phyloP scores from a whole-genome alignment of 129 eudicot genomes.

The Centaurea solstitialis region DNA sequence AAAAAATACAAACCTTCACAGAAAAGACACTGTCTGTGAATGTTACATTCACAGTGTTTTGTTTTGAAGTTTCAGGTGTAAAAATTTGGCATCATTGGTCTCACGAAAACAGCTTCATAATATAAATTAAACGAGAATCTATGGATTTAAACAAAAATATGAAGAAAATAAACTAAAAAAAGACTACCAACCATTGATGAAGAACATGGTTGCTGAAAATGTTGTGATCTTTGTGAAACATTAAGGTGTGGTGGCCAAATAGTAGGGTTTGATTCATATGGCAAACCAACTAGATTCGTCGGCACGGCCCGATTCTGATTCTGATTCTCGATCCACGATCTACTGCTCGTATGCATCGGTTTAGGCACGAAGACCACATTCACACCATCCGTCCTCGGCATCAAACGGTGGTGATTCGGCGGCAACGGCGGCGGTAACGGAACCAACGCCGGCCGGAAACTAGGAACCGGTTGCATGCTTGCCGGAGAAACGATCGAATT shows the following conservation, averaged over 20 bases:
- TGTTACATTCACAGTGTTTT: too few relatives aligned
- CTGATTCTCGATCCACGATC: conserved; percentile 38
- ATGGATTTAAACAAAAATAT: background rate
- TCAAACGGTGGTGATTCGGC: conserved; percentile 31
- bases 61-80: too few relatives aligned
- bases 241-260: conserved; percentile 22
- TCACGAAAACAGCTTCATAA: background rate
- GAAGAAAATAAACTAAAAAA: background rate
- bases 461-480: conserved; percentile 22
- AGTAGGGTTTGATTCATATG: conserved; percentile 31
- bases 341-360: conserved; percentile 14
- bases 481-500: too few relatives aligned
- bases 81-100: too few relatives aligned
- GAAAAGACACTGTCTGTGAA: too few relatives aligned
- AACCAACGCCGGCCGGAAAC: conserved; percentile 36
- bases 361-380: conserved; percentile 22
- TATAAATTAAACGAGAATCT: background rate
- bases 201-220: conserved; percentile 42
- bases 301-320: conserved; percentile 26
- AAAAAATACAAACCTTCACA: too few relatives aligned
- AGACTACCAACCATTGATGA: conserved; percentile 55
- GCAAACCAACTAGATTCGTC: conserved; percentile 30
- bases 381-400: conserved; percentile 31
- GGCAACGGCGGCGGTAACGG: conserved; percentile 33
- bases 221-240: conserved; percentile 41